Evolutionary conservation across 495 filamentous ascomycete species (phyloP).

Genomic region (Daldinia grandis): DNA sequence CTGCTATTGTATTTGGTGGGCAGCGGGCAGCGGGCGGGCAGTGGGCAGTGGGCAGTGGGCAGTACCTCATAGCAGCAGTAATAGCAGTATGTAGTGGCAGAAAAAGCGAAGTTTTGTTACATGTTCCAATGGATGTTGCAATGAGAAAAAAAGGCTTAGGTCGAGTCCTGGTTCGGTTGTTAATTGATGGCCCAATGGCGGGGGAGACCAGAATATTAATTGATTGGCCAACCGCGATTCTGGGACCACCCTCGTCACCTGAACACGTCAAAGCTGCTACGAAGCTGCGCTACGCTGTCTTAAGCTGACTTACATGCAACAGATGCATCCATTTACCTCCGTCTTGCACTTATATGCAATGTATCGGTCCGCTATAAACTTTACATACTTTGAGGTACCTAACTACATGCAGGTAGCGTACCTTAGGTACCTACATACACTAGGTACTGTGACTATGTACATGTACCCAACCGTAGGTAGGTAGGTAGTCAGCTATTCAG

Average conservation of each 20-base stretch:
- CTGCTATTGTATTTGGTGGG: no score
- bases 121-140: constrained; percentile 14
- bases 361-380: background rate
- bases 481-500: no score
- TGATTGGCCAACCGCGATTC: constrained; percentile 36
- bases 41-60: no score
- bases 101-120: constrained; percentile 8
- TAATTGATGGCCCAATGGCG: constrained; percentile 26
- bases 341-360: background rate
- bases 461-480: background rate
- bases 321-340: background rate
- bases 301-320: constrained; percentile 2
- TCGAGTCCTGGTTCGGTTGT: constrained; percentile 38
- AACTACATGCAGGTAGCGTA: background rate
- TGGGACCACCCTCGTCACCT: constrained; percentile 43
- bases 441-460: background rate
- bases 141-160: constrained; percentile 18
- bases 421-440: background rate
- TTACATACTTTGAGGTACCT: background rate
- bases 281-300: constrained; percentile 29
- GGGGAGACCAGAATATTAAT: constrained; percentile 17
- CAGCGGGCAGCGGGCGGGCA: no score
- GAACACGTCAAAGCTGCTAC: constrained; percentile 43
- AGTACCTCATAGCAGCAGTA: background rate
- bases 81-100: background rate